These are phyloP conservation scores for Cyberlindnera japonica DNA, from an alignment of 805 yeast genomes.

Conservation along the genomic window DNA sequence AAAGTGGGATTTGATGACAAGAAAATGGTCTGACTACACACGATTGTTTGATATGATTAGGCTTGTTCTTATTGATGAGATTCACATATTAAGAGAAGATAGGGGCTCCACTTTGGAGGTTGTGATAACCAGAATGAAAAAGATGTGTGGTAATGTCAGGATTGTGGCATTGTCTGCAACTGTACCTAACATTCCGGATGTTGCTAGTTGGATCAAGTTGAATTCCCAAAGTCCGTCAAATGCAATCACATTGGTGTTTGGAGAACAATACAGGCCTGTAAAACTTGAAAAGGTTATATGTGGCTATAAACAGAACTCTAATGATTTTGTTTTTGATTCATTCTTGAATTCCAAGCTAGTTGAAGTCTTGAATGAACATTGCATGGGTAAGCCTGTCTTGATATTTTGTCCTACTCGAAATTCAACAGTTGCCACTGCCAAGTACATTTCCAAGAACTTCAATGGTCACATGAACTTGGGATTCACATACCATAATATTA, in stretches of 20 bases:
- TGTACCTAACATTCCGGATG: constrained; percentile 47
- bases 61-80: constrained; percentile 46
- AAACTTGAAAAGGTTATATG: constrained; percentile 38
- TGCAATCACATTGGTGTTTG: constrained; percentile 40
- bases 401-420: constrained; percentile 53
- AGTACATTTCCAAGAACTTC: constrained; percentile 30
- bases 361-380: constrained; percentile 37
- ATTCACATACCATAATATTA: constrained; percentile 1
- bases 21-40: constrained; percentile 45
- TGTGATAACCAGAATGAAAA: constrained; percentile 45
- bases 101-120: constrained; percentile 49
- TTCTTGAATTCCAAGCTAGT: constrained; percentile 38
- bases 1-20: constrained; percentile 56
- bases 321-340: constrained; percentile 47
- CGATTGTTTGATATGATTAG: constrained; percentile 38
- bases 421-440: constrained; percentile 45
- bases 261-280: constrained; percentile 47
- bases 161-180: constrained; percentile 51
- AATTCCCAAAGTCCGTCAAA: constrained; percentile 15
- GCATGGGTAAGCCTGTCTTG: constrained; percentile 41
- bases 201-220: constrained; percentile 42
- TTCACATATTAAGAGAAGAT: constrained; percentile 42
- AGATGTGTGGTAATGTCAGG: constrained; percentile 34
- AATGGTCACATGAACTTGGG: neutral
- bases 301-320: constrained; percentile 38